phyloP scores from a whole-genome alignment of 2,329 filamentous ascomycete genomes.

The Fusarium subtropicale region DNA sequence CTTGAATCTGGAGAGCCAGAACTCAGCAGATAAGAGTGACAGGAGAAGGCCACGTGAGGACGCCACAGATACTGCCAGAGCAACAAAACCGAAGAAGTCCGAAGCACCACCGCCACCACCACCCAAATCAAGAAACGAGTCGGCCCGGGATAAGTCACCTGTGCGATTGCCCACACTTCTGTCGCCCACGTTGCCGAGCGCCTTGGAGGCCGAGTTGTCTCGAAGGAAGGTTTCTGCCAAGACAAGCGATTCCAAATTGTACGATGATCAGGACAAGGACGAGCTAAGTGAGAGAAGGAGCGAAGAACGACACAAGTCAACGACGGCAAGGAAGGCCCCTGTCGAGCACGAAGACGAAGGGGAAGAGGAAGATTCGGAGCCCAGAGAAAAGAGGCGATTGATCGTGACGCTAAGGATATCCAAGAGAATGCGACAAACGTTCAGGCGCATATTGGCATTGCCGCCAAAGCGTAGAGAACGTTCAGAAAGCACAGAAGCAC shows the following conservation, averaged over 20 bases:
- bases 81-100: slow-evolving; percentile 49
- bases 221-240: slow-evolving; percentile 49
- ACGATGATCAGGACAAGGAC: slow-evolving; percentile 40
- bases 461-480: slow-evolving; percentile 51
- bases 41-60: slow-evolving; percentile 52
- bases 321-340: slow-evolving; percentile 46
- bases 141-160: slow-evolving; percentile 55
- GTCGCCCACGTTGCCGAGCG: slow-evolving; percentile 66
- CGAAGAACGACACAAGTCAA: slow-evolving; percentile 39
- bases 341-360: slow-evolving; percentile 50
- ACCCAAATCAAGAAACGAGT: slow-evolving; percentile 45
- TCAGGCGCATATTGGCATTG: slow-evolving; percentile 61
- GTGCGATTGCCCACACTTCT: slow-evolving; percentile 61
- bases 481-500: slow-evolving; percentile 57
- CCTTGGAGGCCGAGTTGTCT: slow-evolving; percentile 58
- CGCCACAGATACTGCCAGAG: slow-evolving; percentile 45
- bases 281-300: slow-evolving; percentile 33
- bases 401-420: slow-evolving; percentile 63
- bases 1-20: slow-evolving; percentile 58
- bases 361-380: slow-evolving; percentile 50
- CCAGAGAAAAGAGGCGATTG: slow-evolving; percentile 45
- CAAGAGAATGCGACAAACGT: slow-evolving; percentile 58
- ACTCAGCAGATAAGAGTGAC: slow-evolving; percentile 48
- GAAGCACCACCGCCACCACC: slow-evolving; percentile 41
- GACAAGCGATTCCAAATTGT: slow-evolving; percentile 22